Evolutionary conservation across 805 yeast genomes (phyloP), one percentile per base, ranked within the genome.

Genomic region (Kazachstania viticola): DNA sequence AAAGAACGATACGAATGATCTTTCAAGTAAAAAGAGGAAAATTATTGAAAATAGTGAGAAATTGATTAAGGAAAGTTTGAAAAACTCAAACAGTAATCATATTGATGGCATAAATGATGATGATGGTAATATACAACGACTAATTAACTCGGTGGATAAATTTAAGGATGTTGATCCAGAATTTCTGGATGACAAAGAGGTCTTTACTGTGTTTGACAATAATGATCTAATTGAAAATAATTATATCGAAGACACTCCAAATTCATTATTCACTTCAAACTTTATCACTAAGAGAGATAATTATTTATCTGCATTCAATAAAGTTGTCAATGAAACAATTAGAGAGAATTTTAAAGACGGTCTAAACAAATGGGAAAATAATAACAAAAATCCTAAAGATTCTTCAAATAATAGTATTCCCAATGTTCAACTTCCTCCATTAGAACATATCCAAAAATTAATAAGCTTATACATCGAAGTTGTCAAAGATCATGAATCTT

Each of bases 101-200:
- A 12, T 15, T 3, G 22, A 31, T 28, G 32, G 14, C 11, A 28
- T 6, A 16, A 23, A 26, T 22, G 24, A 15, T 9, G 12, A 19
- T 21, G 28, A 28, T 7, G 18, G 28, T 23, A 25, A 14, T 11
- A 4, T 11, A 3, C 11, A 21, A 5, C 11, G 17, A n/a, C 7
- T 23, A 7, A n/a, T 21, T 18, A 27, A 28, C 6, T 9, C 26
- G 7, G 27, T 48, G 9, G 45, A 51, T 23, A 48, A 43, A 27
- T 51, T 48, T 21, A 48, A 40, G 38, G 54, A 48, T 33, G 23
- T 51, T 18, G 52, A 51, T 32, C 56, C 56, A 3, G 38, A 44
- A 32, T 51, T 51, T 28, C 34, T 51, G 19, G 49, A 51, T 29
- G 31, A 36, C 6, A 36, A 39, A 6, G 34, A 47, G 24, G 33